Conservation (phyloP, 306 rosid genomes). For the Vigna radiata region DNA sequence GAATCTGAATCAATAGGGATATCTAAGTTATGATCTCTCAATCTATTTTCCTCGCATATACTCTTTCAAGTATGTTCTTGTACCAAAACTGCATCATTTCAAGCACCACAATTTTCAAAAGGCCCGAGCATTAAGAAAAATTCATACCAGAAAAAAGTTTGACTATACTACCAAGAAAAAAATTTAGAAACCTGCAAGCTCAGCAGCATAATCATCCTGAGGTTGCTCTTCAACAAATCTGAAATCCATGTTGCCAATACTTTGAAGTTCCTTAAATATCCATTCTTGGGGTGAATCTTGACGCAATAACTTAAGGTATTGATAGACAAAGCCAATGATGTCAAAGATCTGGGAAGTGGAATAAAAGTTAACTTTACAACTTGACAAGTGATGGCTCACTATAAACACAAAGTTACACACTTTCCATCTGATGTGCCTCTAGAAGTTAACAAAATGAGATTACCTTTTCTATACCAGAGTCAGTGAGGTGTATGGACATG, state of each 20-base stretch:
- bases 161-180: slow-evolving; percentile 30
- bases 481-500: slow-evolving; percentile 88
- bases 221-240: slow-evolving; percentile 97
- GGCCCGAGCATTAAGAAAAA: background rate
- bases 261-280: slow-evolving; percentile 95
- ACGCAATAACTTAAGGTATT: slow-evolving; percentile 76
- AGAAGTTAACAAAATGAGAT: slow-evolving; percentile 26
- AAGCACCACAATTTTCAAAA: slow-evolving; percentile 13
- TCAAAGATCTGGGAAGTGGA: slow-evolving; percentile 67
- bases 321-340: slow-evolving; percentile 84
- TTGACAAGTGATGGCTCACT: slow-evolving; percentile 16
- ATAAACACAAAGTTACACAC: slow-evolving; percentile 21
- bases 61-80: background rate
- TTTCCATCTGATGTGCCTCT: slow-evolving; percentile 37
- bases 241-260: slow-evolving; percentile 94
- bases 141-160: background rate
- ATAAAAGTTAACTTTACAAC: slow-evolving; percentile 33
- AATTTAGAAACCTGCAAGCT: slow-evolving; percentile 78
- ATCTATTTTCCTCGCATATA: too few species aligned
- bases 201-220: slow-evolving; percentile 96
- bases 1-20: too few species aligned
- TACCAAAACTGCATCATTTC: slow-evolving; percentile 23
- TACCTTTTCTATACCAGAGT: slow-evolving; percentile 94
- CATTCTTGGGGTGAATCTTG: slow-evolving; percentile 87
- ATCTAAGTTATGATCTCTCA: too few species aligned